Evolutionary conservation across 75 land plant genomes (phyloP), one percentile per base, ranked within the genome.

Genomic region (Cunninghamia lanceolata): DNA sequence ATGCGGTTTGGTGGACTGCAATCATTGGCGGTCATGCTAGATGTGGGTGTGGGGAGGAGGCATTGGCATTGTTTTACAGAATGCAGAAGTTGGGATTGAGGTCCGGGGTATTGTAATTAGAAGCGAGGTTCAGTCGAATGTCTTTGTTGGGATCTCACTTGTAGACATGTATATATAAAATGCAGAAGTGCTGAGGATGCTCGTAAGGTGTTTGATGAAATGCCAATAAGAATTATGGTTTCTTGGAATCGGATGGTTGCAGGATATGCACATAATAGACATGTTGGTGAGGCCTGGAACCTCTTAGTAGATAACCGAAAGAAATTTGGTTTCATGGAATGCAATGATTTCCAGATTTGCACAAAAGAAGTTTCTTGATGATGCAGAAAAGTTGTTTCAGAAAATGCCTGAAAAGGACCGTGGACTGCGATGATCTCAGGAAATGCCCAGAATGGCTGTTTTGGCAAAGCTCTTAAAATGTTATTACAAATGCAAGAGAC

Each of bases 121-220:
- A 42, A 32, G 21, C 36, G 84, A 88, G 16, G 34, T 80, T 68
- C 66, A 63, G 39, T 39, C 30, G 4, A 80, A 88, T 42, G 76
- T 66, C 11, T n/a, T 78, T 54, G 84, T 88, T 19, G 56, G 70
- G n/a, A 86, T 35, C 34, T 52, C 89, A 5, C 84, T 88, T 4
- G 63, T 85, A 19, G 83, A 85, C 74, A 88, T 88, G 89, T n/a
- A n/a, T 88, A 88, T 70, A n/a, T 42, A 2, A 85, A 82, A 28
- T 88, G 87, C 71, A 87, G 89, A 4, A 71, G 32, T n/a, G n/a
- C 79, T 21, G 84, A 47, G 34, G 84, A 71, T 82, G 87, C 89
- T 19, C 79, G 66, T 25, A 38, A 83, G 17, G 56, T 87, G 25
- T 87, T 83, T 66, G 50, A 83, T n/a, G 36, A 50, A 34, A 45